Base-by-base conservation (phyloP, 2,329 filamentous ascomycete species). In the Penicillium aurantiogriseum region DNA sequence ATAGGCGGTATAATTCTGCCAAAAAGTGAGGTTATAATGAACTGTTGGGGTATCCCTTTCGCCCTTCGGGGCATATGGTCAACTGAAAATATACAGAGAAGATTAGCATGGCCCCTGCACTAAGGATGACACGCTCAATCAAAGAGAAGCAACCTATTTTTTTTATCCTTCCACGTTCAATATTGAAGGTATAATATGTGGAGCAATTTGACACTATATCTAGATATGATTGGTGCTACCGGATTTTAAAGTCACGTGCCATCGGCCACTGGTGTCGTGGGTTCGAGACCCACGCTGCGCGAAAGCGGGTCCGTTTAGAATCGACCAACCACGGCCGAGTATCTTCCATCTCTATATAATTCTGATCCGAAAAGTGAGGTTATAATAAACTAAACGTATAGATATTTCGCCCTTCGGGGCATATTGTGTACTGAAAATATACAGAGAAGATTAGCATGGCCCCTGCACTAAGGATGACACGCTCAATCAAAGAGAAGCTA, bases 381-480 rank as follows among this genome's bases (percentile, higher is more conserved):
- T 40, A 51, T 13, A 23, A 5, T 23, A 23, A 23, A 23, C 23
- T 23, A 13, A 15, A 15, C 13, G 2, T 31, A 15, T 15, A 1
- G 4, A 0, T 49, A 25, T 49, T 45, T 33, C 15, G 70, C 73
- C 76, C 74, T 78, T 76, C 71, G 76, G 76, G 74, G 59, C 78
- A 83, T 82, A 81, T 83, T 81, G 82, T 84, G 81, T 84, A 82
- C 80, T 85, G 81, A 83, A 84, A 83, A 81, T 81, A 85, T 85
- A 86, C 82, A 87, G 84, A 88, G 85, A 88, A 88, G 84, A 88
- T 88, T 89, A 89, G 88, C 87, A 89, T 89, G 87, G 87, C 87
- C 87, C 83, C 83, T 86, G 83, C 83, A 85, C 89, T 92, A 93
- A 93, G 90, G 90, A 92, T 93, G 90, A 92, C 89, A 92, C 87